Evolutionary conservation across 2,329 filamentous ascomycete genomes (phyloP).

Genomic region (Raffaelea albimanens): DNA sequence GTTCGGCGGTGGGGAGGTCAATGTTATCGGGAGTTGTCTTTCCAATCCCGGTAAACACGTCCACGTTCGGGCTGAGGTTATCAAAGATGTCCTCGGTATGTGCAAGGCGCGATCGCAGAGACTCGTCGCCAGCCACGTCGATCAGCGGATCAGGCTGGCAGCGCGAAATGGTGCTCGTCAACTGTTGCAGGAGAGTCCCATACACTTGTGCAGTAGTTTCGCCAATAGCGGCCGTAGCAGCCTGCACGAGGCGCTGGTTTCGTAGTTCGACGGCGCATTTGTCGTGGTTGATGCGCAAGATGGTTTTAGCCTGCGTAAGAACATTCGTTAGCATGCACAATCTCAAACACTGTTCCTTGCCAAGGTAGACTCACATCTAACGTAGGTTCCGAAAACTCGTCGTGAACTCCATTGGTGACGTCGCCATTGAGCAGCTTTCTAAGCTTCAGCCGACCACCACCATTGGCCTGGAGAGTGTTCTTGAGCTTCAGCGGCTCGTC

Average conservation of each 20-base stretch:
- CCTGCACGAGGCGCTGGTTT: conserved; percentile 65
- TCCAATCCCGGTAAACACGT: conserved; percentile 48
- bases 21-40: conserved; percentile 39
- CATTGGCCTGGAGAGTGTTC: conserved; percentile 36
- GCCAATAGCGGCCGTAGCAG: conserved; percentile 62
- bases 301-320: conserved; percentile 50
- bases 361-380: conserved; percentile 51
- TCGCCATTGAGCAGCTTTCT: conserved; percentile 44
- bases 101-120: conserved; percentile 25
- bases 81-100: conserved; percentile 49
- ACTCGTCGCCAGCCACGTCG: conserved; percentile 30
- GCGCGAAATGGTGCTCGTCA: conserved; percentile 59
- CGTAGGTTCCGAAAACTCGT: conserved; percentile 29
- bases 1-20: conserved; percentile 37
- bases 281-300: conserved; percentile 74
- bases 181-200: conserved; percentile 56
- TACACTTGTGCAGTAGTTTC: conserved; percentile 71
- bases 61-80: conserved; percentile 39
- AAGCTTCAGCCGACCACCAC: conserved; percentile 35
- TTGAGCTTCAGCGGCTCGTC: conserved; percentile 42
- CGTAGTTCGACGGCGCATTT: conserved; percentile 77
- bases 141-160: conserved; percentile 53
- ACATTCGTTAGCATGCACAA: background rate
- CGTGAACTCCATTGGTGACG: conserved; percentile 25
- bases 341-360: no score